These are phyloP conservation scores for Termitomyces sp. DNA, from an alignment of 768 basidiomycete species.

Conservation along the genomic window DNA sequence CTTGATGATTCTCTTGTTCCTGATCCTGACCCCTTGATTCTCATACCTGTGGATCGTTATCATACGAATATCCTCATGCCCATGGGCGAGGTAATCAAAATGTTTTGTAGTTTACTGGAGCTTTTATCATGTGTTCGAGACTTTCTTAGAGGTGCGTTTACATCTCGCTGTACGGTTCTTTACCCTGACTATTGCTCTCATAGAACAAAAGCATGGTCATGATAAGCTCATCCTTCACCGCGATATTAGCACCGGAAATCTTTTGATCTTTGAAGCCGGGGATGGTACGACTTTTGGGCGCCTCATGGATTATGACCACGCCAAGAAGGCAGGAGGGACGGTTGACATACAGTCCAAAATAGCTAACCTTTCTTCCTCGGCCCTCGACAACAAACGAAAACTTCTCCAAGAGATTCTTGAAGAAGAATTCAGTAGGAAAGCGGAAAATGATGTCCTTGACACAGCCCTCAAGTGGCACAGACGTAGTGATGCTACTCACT, in stretches of 20 bases:
- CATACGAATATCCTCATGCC: conserved; percentile 5
- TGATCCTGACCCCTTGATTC: background rate
- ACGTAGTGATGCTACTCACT: background rate
- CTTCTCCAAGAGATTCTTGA: rapidly evolving
- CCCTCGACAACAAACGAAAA: background rate
- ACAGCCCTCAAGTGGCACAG: background rate
- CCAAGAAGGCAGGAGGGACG: background rate
- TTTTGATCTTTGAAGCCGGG: background rate
- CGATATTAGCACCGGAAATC: conserved; percentile 1
- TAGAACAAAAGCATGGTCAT: background rate
- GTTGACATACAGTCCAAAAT: background rate
- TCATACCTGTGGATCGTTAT: background rate
- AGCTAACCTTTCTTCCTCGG: background rate
- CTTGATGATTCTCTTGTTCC: background rate
- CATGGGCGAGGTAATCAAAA: background rate
- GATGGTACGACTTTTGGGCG: background rate
- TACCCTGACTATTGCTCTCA: background rate
- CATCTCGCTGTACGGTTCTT: background rate
- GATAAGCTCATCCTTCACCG: background rate
- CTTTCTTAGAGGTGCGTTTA: background rate
- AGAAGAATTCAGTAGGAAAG: background rate
- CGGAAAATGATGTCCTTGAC: background rate
- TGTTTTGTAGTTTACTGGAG: background rate
- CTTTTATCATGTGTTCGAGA: background rate
- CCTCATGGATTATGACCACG: conserved; percentile 8